Percentiles rank a stretch among this genome's conserved stretches.
Evolutionary conservation across 805 yeast species (phyloP).

Genomic region (Wickerhamomyces queroliae): DNA sequence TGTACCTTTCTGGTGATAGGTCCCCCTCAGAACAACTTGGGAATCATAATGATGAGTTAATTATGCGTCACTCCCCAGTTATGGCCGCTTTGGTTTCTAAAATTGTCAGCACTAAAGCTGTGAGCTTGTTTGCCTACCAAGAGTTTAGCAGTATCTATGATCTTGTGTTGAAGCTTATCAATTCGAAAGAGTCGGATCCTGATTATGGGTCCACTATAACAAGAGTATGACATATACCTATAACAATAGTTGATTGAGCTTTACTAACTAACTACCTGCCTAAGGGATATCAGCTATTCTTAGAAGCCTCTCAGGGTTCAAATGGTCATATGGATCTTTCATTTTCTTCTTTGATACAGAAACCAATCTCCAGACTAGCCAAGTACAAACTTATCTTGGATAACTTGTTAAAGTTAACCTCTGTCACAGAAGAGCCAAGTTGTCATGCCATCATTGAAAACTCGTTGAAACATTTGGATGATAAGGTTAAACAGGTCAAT

Average conservation of each 20-base stretch:
- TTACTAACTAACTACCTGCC: not conserved
- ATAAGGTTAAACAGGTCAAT: conserved; percentile 24
- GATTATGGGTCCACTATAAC: conserved; percentile 16
- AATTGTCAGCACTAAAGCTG: conserved; percentile 18
- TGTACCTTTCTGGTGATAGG: no score
- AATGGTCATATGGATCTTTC: conserved; percentile 39
- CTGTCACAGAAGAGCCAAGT: conserved; percentile 13
- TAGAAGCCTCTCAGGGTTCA: conserved; percentile 37
- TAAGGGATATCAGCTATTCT: conserved; percentile 28
- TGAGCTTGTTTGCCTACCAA: conserved; percentile 25
- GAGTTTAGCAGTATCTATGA: conserved; percentile 29
- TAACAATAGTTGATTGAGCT: no score
- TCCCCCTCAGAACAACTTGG: no score
- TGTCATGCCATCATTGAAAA: conserved; percentile 11
- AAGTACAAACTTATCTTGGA: conserved; percentile 49
- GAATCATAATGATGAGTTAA: not conserved
- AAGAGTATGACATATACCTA: conserved; percentile 2
- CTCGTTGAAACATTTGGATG: conserved; percentile 13
- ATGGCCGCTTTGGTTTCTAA: conserved; percentile 19
- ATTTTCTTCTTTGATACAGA: conserved; percentile 45
- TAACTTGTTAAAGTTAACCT: conserved; percentile 27
- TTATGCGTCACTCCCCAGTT: conserved; percentile 13
- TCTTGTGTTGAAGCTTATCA: conserved; percentile 27
- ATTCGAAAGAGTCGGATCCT: conserved; percentile 22
- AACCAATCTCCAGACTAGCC: conserved; percentile 44